Evolutionary conservation across 1,139 yeast genomes (phyloP).

Genomic region (Suhomyces wounanorum): DNA sequence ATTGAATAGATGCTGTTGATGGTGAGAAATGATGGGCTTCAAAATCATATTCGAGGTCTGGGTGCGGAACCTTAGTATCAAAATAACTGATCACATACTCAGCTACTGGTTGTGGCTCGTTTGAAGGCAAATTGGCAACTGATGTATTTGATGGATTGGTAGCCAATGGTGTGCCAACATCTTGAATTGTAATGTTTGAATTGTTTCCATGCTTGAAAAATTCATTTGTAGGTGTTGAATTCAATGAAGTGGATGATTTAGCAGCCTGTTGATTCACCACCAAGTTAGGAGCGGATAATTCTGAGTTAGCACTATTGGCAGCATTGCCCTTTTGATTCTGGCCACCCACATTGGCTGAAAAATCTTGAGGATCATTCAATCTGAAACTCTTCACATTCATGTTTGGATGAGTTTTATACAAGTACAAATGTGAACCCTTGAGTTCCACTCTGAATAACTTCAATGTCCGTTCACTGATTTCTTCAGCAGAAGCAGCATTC

Average conservation of each 20-base stretch:
- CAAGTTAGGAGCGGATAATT: slow-evolving; percentile 10
- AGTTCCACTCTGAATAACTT: slow-evolving; percentile 62
- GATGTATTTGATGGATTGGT: slow-evolving; percentile 9
- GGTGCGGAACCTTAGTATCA: slow-evolving; percentile 55
- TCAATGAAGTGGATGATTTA: slow-evolving; percentile 8
- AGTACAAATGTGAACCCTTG: slow-evolving; percentile 59
- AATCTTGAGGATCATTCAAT: slow-evolving; percentile 15
- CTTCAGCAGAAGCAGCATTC: slow-evolving; percentile 33
- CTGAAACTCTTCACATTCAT: slow-evolving; percentile 50
- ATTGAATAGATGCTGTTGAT: slow-evolving; percentile 15
- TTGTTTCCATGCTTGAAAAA: slow-evolving; percentile 19
- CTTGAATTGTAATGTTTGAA: slow-evolving; percentile 20
- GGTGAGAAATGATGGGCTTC: slow-evolving; percentile 32
- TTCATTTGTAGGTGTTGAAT: slow-evolving; percentile 16
- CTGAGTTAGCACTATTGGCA: slow-evolving; percentile 1
- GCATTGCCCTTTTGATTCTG: neutral
- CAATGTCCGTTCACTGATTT: slow-evolving; percentile 41
- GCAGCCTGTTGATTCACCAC: slow-evolving; percentile 8
- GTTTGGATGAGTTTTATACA: slow-evolving; percentile 57
- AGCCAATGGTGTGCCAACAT: slow-evolving; percentile 10
- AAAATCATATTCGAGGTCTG: slow-evolving; percentile 60
- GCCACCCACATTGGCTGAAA: neutral
- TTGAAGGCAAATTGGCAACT: neutral
- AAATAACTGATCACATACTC: slow-evolving; percentile 28
- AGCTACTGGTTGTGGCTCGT: slow-evolving; percentile 1